Conservation (phyloP, 225 moss, liverwort and hornwort genomes). For the Bryoerythrophyllum caledonicum region DNA sequence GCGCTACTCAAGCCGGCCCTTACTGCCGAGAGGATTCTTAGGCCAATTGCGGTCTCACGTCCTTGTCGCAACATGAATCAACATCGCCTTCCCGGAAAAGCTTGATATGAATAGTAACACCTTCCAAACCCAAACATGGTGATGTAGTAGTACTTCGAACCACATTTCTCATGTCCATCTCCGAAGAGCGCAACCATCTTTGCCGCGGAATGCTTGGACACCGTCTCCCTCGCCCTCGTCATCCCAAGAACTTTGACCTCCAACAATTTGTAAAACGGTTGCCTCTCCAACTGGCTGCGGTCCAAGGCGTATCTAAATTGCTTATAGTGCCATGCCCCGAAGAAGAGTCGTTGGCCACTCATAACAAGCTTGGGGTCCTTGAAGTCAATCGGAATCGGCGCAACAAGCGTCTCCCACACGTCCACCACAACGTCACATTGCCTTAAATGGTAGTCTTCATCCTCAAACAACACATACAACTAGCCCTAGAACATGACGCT, state of each 20-base stretch:
- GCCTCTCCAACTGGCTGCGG: neutral
- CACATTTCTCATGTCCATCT: neutral
- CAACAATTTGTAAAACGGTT: neutral
- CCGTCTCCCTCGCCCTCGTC: neutral
- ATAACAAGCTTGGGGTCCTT: neutral
- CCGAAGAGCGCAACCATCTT: neutral
- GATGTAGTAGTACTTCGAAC: neutral
- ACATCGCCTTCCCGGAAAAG: neutral
- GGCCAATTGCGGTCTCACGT: neutral
- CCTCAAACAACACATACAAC: neutral
- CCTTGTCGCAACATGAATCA: neutral
- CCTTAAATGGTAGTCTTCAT: neutral
- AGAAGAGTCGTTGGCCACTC: neutral
- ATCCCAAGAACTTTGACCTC: neutral
- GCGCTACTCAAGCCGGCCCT: no score
- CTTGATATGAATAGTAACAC: neutral
- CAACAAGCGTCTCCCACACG: neutral
- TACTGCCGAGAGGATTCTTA: neutral
- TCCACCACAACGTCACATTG: neutral
- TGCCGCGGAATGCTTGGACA: neutral
- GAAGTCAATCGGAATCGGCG: neutral
- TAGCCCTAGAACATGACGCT: neutral
- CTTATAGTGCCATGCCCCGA: neutral
- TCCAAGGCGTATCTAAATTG: neutral
- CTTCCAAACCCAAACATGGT: neutral